phyloP scores from a whole-genome alignment of 2,329 filamentous ascomycete species.

The Hypomyces perniciosus region DNA sequence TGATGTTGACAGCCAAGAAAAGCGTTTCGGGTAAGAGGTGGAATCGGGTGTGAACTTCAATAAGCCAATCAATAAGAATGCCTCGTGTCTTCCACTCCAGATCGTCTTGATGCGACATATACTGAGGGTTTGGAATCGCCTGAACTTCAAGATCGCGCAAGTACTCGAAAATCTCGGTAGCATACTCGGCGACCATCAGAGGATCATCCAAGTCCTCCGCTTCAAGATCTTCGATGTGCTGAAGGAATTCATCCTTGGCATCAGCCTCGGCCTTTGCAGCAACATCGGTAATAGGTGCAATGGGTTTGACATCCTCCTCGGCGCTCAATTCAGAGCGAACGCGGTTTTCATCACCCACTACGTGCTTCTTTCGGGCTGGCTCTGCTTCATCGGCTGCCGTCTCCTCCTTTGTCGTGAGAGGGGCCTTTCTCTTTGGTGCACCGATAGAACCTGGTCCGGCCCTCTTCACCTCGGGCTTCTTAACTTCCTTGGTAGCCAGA shows the following conservation, averaged over 20 bases:
- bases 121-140: constrained; percentile 78
- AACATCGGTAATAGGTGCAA: background rate
- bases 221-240: constrained; percentile 57
- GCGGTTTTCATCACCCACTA: constrained; percentile 47
- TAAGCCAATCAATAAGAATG: constrained; percentile 95
- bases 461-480: constrained; percentile 62
- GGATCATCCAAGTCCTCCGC: constrained; percentile 87
- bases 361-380: constrained; percentile 62
- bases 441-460: constrained; percentile 64
- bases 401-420: constrained; percentile 54
- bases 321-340: constrained; percentile 19
- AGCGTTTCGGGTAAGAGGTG: constrained; percentile 91
- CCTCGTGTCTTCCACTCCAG: constrained; percentile 98
- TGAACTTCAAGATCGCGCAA: constrained; percentile 77
- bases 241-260: constrained; percentile 18
- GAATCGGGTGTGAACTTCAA: constrained; percentile 97
- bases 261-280: constrained; percentile 22
- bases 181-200: constrained; percentile 96
- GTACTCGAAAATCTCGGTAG: constrained; percentile 96
- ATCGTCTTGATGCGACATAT: constrained; percentile 92
- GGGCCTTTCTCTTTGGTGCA: constrained; percentile 62
- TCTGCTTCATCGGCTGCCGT: constrained; percentile 56
- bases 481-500: constrained; percentile 59
- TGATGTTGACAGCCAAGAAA: constrained; percentile 95
- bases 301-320: constrained; percentile 21